These are phyloP conservation scores for Asterophora parasitica DNA, from an alignment of 768 basidiomycete species.

Conservation along the genomic window DNA sequence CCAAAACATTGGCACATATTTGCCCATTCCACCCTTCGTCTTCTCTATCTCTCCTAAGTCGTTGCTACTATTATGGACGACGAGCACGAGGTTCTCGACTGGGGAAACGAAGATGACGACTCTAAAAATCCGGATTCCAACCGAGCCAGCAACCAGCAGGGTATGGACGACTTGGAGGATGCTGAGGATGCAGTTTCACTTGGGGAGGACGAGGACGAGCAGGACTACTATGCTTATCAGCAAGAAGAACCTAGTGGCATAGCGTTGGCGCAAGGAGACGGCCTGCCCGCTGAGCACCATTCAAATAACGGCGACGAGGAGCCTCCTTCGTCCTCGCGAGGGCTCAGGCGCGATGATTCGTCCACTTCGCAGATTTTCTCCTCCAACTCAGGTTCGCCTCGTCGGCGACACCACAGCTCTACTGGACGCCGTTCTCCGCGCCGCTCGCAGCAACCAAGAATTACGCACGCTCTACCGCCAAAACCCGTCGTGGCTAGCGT, in stretches of 20 bases:
- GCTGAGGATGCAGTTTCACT: conserved; percentile 59
- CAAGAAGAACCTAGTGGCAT: conserved; percentile 11
- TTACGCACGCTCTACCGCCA: conserved; percentile 66
- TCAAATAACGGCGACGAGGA: conserved; percentile 4
- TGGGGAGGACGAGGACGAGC: conserved; percentile 67
- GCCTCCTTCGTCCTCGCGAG: conserved; percentile 2
- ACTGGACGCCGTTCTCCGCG: conserved; percentile 18
- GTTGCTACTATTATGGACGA: conserved; percentile 49
- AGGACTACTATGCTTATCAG: conserved; percentile 40
- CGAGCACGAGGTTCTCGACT: conserved; percentile 67
- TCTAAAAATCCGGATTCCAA: conserved; percentile 20
- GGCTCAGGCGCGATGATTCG: conserved; percentile 11
- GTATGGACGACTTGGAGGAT: conserved; percentile 45
- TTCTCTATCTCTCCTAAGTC: conserved; percentile 10
- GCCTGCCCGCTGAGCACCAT: neutral
- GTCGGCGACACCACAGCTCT: conserved; percentile 6
- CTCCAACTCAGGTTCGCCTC: conserved; percentile 14
- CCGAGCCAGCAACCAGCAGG: conserved; percentile 16
- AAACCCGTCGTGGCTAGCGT: conserved; percentile 53
- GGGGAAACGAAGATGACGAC: conserved; percentile 50
- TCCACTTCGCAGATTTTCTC: conserved; percentile 10
- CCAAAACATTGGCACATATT: too few relatives aligned
- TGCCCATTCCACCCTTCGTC: too few relatives aligned
- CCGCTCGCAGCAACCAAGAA: conserved; percentile 29
- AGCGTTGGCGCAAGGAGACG: neutral